These are phyloP conservation scores for Heliamphora pulchella DNA, from an alignment of 179 eudicot species.

Conservation along the genomic window DNA sequence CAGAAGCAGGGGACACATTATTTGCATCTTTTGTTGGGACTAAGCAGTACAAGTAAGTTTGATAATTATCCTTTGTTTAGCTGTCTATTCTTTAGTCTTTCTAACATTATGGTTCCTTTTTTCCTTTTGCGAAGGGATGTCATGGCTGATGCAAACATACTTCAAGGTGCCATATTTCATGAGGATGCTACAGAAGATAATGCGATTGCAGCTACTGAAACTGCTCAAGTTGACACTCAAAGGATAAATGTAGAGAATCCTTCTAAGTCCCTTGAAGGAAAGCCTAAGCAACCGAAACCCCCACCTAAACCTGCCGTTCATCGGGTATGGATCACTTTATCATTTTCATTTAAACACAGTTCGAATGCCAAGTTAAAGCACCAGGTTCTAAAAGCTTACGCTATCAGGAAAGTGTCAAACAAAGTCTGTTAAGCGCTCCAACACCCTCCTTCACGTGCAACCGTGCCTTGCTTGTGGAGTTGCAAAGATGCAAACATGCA, in stretches of 20 bases:
- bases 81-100: constrained; percentile 8
- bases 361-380: neutral
- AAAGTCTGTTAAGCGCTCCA: too few relatives aligned
- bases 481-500: too few relatives aligned
- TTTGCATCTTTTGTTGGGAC: constrained; percentile 96
- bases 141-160: constrained; percentile 89
- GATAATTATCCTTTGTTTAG: constrained; percentile 13
- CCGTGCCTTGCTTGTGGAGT: too few relatives aligned
- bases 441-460: too few relatives aligned
- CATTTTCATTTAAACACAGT: neutral
- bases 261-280: constrained; percentile 42
- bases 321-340: constrained; percentile 45
- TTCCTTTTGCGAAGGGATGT: constrained; percentile 57
- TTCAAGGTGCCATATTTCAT: constrained; percentile 93
- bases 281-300: constrained; percentile 46
- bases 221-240: constrained; percentile 30
- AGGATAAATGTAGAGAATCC: constrained; percentile 36
- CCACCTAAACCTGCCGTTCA: constrained; percentile 88
- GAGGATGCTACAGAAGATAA: constrained; percentile 56
- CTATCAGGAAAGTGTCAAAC: too few relatives aligned
- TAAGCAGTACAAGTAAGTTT: constrained; percentile 82
- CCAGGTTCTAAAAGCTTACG: too few relatives aligned
- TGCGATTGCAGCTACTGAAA: constrained; percentile 39
- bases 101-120: constrained; percentile 15
- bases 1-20: constrained; percentile 94